Evolutionary conservation across 2,329 filamentous ascomycete genomes (phyloP).

Genomic region (Claviceps capensis): DNA sequence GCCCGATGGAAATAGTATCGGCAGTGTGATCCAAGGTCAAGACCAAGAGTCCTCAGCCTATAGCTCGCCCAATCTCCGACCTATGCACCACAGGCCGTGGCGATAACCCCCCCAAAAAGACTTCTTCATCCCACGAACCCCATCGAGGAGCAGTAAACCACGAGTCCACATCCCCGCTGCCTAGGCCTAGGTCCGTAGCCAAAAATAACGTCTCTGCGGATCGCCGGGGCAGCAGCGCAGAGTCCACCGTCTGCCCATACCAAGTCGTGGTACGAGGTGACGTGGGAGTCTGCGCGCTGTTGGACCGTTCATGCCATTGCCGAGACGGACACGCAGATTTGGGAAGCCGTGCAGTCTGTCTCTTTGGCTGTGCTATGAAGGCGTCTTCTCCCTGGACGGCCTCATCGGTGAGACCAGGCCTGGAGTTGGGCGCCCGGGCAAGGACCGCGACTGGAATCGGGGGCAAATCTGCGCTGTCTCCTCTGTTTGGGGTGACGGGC

Average conservation of each 20-base stretch:
- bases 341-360: conserved; percentile 29
- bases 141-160: conserved; percentile 29
- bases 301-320: conserved; percentile 21
- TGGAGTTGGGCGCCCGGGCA: conserved; percentile 47
- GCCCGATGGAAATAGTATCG: not conserved
- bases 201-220: conserved; percentile 18
- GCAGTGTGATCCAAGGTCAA: no score
- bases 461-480: conserved; percentile 31
- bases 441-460: conserved; percentile 36
- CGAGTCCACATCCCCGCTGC: conserved; percentile 18
- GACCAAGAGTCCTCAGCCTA: conserved; percentile 25
- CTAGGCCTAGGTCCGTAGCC: not conserved
- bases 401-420: conserved; percentile 48
- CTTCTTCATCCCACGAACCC: conserved; percentile 33
- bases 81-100: conserved; percentile 33
- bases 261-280: conserved; percentile 22
- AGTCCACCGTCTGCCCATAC: conserved; percentile 23
- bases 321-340: conserved; percentile 37
- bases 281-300: conserved; percentile 33
- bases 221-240: conserved; percentile 15
- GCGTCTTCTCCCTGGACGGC: conserved; percentile 45
- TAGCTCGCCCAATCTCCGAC: conserved; percentile 38
- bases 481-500: conserved; percentile 15
- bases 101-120: conserved; percentile 30
- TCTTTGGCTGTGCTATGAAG: conserved; percentile 39